phyloP scores from a whole-genome alignment of 78 protist species.

The Reticulomyxa filosa region DNA sequence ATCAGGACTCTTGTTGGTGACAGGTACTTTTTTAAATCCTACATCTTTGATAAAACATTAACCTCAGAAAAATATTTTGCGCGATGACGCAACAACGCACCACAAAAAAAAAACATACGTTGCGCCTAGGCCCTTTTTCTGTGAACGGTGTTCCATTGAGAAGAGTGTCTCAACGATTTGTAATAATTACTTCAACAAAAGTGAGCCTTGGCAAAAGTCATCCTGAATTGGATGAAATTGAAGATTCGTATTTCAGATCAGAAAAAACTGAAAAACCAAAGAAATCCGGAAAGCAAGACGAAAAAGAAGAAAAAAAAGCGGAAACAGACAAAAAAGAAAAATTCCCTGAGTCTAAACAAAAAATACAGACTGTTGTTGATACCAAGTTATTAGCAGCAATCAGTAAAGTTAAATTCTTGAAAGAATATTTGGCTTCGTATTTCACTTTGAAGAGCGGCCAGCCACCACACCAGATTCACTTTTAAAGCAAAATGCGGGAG shows the following conservation, averaged over 20 bases:
- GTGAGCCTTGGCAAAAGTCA: constrained; percentile 29
- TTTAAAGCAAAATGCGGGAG: too few relatives aligned
- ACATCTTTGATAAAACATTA: too few relatives aligned
- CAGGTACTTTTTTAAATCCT: too few relatives aligned
- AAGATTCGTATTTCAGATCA: constrained; percentile 21
- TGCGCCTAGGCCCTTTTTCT: constrained; percentile 62
- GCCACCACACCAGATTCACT: constrained; percentile 29
- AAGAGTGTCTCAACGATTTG: constrained; percentile 80
- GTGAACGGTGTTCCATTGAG: constrained; percentile 96
- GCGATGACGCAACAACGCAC: too few relatives aligned
- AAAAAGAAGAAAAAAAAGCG: background rate
- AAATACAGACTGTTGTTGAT: constrained; percentile 52
- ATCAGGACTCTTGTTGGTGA: constrained; percentile 76
- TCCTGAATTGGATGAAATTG: constrained; percentile 9
- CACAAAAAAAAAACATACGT: too few relatives aligned
- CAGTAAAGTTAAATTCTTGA: constrained; percentile 30
- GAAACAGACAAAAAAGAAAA: background rate
- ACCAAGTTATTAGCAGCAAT: constrained; percentile 41
- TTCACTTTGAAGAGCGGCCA: constrained; percentile 34
- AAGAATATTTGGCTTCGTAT: constrained; percentile 52
- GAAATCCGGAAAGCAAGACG: constrained; percentile 4
- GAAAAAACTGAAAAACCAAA: constrained; percentile 3
- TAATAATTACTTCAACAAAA: constrained; percentile 89
- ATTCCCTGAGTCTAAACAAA: constrained; percentile 32
- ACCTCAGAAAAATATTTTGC: too few relatives aligned